Evolutionary conservation across 805 yeast species (phyloP).

Genomic region (Lipomyces japonicus): DNA sequence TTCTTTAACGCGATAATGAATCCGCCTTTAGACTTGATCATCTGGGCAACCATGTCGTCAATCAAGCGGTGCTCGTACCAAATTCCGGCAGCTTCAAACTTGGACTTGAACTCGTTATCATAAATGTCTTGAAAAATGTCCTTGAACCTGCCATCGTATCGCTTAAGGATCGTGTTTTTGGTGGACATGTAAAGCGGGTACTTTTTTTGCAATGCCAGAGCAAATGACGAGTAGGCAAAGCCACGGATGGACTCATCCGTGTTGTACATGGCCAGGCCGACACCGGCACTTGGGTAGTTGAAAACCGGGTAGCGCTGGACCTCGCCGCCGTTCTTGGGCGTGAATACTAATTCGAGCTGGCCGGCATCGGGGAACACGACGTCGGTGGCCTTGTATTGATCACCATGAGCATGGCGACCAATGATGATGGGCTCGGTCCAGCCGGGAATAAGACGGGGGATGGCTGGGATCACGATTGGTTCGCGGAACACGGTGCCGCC

Average conservation of each 20-base stretch:
- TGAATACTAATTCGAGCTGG: conserved; percentile 68
- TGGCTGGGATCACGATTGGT: conserved; percentile 84
- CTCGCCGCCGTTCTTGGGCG: conserved; percentile 61
- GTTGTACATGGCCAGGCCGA: conserved; percentile 91
- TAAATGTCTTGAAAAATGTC: conserved; percentile 84
- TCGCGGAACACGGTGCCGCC: conserved; percentile 98
- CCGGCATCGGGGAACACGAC: conserved; percentile 77
- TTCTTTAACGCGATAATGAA: conserved; percentile 94
- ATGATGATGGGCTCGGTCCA: conserved; percentile 96
- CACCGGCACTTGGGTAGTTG: conserved; percentile 69
- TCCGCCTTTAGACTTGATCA: conserved; percentile 94
- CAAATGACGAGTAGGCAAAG: conserved; percentile 90
- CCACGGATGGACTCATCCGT: conserved; percentile 86
- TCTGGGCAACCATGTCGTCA: conserved; percentile 98
- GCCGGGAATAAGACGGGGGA: conserved; percentile 83
- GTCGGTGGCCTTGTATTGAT: conserved; percentile 93
- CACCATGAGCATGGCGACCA: conserved; percentile 97
- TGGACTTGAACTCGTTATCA: conserved; percentile 59
- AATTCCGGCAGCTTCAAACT: conserved; percentile 76
- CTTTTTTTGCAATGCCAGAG: conserved; percentile 73
- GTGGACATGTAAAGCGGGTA: conserved; percentile 83
- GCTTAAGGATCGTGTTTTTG: conserved; percentile 90
- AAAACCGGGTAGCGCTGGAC: conserved; percentile 57
- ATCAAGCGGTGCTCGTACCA: conserved; percentile 96
- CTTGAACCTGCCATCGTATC: conserved; percentile 92